Evolutionary conservation across 1,284 basidiomycete species (phyloP), one percentile per base, ranked within the genome.

Genomic region (Moesziomyces antarcticus): DNA sequence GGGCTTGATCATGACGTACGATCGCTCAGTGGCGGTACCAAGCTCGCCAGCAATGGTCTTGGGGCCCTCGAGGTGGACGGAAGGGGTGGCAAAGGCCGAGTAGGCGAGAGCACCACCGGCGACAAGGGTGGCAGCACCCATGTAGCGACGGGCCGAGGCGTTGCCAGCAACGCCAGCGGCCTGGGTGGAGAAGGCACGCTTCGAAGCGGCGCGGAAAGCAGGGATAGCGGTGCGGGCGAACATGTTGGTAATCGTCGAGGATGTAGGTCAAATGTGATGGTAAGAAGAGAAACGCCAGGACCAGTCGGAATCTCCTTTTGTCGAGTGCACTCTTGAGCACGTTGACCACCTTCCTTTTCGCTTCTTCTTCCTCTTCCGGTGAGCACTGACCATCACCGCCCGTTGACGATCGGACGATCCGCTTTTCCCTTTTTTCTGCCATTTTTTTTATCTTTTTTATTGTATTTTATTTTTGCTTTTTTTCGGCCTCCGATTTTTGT

Each of bases 1-100:
- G 33, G 80, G 80, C 73, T 82, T 79, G 57, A 85, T 85, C 86
- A 86, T 86, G 78, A 86, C 80, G 73, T 85, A 86, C 52, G 85
- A 85, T 56, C 84, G 79, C 80, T 86, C 85, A 37, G 81, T 75
- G 43, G 76, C 77, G 40, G 85, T 86, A 27, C 84, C 83, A 75
- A 85, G 84, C 76, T 85, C 85, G 44, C 86, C 86, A n/a, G 85
- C 85, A 56, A 86, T 85, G 63, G 85, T 85, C 77, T 82, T 83
- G 45, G 82, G 66, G 46, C 84, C 85, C 65, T 86, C 85, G 57
- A 85, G 82, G 54, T 74, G 73, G 41, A 77, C 56, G 11, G 63
- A 37, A 40, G 66, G 61, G 43, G 74, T 55, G 21, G 57, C 24
- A 50, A 66, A 53, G 33, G 66, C 56, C 44, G 66, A 70, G 74